phyloP scores from a whole-genome alignment of 768 basidiomycete species.

The Mycena maculata region DNA sequence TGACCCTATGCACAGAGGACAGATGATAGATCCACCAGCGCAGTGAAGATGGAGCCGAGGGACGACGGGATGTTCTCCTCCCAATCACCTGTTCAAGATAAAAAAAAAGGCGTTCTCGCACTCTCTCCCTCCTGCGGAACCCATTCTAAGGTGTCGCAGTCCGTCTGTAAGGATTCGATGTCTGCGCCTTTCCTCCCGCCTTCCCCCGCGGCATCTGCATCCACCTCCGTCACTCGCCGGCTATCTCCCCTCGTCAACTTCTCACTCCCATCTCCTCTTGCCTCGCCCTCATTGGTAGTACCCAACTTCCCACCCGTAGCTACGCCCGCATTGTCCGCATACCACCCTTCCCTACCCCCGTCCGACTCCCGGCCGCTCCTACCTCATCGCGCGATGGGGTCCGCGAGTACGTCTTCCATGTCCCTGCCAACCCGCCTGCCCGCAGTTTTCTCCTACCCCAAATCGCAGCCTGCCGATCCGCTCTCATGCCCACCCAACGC shows the following conservation, averaged over 20 bases:
- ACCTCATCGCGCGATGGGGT: background rate
- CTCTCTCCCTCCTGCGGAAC: too few species aligned
- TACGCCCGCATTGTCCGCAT: background rate
- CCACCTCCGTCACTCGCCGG: background rate
- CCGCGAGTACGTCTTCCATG: background rate
- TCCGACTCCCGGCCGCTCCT: slow-evolving; percentile 14
- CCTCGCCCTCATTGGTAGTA: background rate
- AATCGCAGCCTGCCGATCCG: background rate
- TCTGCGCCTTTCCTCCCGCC: slow-evolving; percentile 16
- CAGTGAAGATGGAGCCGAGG: background rate
- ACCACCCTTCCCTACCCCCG: slow-evolving; percentile 5
- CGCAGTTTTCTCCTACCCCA: background rate
- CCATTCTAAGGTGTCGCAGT: too few species aligned
- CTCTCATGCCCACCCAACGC: too few species aligned
- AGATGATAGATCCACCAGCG: background rate
- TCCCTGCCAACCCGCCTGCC: too few species aligned
- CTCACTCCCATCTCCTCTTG: background rate
- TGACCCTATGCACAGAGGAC: too few species aligned
- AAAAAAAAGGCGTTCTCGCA: too few species aligned
- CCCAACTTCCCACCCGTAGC: background rate
- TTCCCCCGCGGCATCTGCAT: slow-evolving; percentile 12
- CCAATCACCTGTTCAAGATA: background rate
- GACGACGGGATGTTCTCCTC: background rate
- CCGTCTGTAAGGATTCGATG: too few species aligned
- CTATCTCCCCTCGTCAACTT: background rate